Base-by-base conservation (phyloP, 2,329 filamentous ascomycete genomes). In the Sclerotiophoma versabilis region DNA sequence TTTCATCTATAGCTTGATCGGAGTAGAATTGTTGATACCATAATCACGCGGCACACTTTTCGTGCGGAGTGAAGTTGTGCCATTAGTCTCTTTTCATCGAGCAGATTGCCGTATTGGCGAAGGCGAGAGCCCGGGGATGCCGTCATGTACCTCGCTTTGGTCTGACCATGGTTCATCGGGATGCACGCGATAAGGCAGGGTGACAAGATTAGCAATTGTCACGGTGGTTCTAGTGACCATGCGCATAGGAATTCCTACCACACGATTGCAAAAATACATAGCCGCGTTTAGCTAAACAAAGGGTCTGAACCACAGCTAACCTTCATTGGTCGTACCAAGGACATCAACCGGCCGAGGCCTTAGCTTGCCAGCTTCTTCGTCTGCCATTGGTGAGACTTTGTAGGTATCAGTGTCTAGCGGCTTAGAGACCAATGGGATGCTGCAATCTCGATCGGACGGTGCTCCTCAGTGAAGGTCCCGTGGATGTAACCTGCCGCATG, bases 221-320 rank as follows among this genome's bases (percentile, higher is more conserved):
- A 54, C 22, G 33, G 45, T 45, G 45, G 45, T 49, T 23, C 26
- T 29, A 19, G 19, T 56, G 50, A 27, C 43, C 45, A 37, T 42
- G 53, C 48, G 43, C 54, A 59, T 37, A 57, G 54, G 57, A 42
- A 43, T 48, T 56, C 33, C 45, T 37, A 41, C 42, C 43, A 49
- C 44, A 58, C 42, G 54, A 57, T 63, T 29, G 42, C 56, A 41
- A 59, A 44, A 50, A 57, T 59, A 57, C 60, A 59, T 54, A 58
- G 57, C 62, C 62, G 62, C 58, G 49, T 58, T 62, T 47, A 59
- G 59, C 59, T 61, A 51, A 58, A 60, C 42, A 50, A 36, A 58
- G 59, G 59, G 51, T 52, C 32, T 57, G 17, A 22, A 22, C 36
- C n/a, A 49, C 17, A 23, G 23, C 27, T 26, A 27, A 27, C n/a